Base-by-base conservation (phyloP, 495 filamentous ascomycete genomes). In the Apodospora peruviana region DNA sequence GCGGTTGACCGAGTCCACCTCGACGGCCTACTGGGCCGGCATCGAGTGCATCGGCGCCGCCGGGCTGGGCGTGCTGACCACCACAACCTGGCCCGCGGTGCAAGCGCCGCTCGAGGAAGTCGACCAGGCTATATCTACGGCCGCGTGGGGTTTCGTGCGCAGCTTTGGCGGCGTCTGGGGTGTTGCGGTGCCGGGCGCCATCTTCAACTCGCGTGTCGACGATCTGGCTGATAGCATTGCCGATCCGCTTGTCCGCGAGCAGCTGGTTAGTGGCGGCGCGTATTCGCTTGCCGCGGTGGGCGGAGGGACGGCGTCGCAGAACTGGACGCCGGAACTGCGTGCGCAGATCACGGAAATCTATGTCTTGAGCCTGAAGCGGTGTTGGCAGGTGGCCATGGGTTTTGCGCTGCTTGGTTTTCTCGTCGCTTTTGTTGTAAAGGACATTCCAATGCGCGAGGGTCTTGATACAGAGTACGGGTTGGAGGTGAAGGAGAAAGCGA, bases 131-230 rank as follows among this genome's bases (percentile, higher is more conserved):
- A 48, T 61, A 5, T 62, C 70, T 1, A 77, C 71, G 0, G 66
- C 52, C 0, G 66, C 65, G 1, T 81, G 66, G 65, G 48, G 51
- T 0, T 79, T 78, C 40, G 43, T 76, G 2, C 66, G 76, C 2
- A 64, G 51, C 38, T 74, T 77, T 36, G 77, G 74, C 1, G 44
- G 43, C 16, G 61, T 79, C 23, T 79, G 75, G 76, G 77, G 74
- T 2, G 65, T 75, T 0, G 53, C 74, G 2, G 62, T 81, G 27
- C 69, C 76, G 2, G 60, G 66, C 0, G 64, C 70, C 3, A 64
- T 78, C n/a, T 78, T 80, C 62, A 77, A 77, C 55, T 65, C 57
- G 36, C 64, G 53, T 10, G 59, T 65, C 10, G 51, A 50, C 17
- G 17, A 51, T 32, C 47, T 64, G 14, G 42, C 36, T 38, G 36